Base-by-base conservation (phyloP, 139 green algal species). In the Microglena sp. region DNA sequence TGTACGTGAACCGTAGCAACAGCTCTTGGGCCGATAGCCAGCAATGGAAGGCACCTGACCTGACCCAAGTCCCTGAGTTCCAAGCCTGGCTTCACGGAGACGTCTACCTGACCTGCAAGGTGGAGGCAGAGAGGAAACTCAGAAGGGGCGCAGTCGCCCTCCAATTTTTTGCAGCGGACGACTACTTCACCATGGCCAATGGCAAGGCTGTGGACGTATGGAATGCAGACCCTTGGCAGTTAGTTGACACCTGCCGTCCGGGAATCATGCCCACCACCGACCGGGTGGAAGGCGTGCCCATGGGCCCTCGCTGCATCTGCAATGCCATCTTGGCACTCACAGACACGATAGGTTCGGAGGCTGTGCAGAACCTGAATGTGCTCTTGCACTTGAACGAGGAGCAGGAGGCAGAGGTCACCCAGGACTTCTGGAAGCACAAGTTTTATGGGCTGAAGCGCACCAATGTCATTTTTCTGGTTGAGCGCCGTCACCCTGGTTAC, bases 381-480 rank as follows among this genome's bases (percentile, higher is more conserved):
- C 24, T 78, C 11, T 57, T 78, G 67, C 60, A 68, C 18, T 32
- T 78, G 7, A 69, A 54, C 21, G 67, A 71, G 40, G 62, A 74
- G 2, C 72, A 78, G 46, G 55, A 74, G 62, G 62, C 68, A 32
- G 72, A 74, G 62, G 67, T 74, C 34, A 36, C 71, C 5, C 33
- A 60, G 30, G 67, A 78, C 56, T 55, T 78, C 30, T 63, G 46
- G 34, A 7, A 21, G 29, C 56, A 54, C 50, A 33, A 36, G 8
- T 78, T 68, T 50, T 78, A 72, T 33, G 72, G 72, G 58, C 28
- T 65, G 58, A 50, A 65, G 4, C 33, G 58, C 15, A 27, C 24
- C 5, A 65, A 65, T 34, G 28, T 65, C 11, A 32, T 65, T 21
- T 53, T 65, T 8, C 31, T 65, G 8, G 26, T 65, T 8, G 33